These are phyloP conservation scores for Kandelia obovata DNA, from an alignment of 345 rosid species.

Conservation along the genomic window DNA sequence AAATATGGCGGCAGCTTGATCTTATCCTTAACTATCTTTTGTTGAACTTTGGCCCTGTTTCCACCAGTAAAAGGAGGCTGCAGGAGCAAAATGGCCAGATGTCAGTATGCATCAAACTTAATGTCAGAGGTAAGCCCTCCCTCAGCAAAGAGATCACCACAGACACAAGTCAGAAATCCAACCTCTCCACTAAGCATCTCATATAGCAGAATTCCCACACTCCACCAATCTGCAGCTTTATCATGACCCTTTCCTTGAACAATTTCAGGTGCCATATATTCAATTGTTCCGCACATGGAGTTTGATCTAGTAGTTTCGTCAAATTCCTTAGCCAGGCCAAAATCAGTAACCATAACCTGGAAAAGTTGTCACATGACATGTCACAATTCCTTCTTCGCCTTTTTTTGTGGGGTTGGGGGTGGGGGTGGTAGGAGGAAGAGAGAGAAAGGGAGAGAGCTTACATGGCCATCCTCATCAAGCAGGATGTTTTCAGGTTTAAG, in stretches of 20 bases:
- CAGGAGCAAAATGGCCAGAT: constrained; percentile 4
- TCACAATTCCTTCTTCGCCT: not conserved
- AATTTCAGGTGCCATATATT: constrained; percentile 96
- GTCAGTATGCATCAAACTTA: no score
- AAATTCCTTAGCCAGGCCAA: constrained; percentile 85
- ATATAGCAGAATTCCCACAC: constrained; percentile 76
- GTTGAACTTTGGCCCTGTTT: constrained; percentile 60
- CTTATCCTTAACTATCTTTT: constrained; percentile 78
- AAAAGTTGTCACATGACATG: constrained; percentile 11
- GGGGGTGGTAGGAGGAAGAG: not conserved
- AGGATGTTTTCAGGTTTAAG: constrained; percentile 95
- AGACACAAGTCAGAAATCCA: not conserved
- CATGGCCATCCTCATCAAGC: constrained; percentile 84
- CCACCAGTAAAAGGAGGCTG: constrained; percentile 84
- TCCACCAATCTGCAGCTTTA: constrained; percentile 99
- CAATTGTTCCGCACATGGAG: constrained; percentile 89
- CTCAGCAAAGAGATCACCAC: no score
- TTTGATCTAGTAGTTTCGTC: constrained; percentile 82
- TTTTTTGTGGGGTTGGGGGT: not conserved
- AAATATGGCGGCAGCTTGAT: constrained; percentile 67
- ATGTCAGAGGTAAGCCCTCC: no score
- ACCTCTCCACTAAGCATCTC: constrained; percentile 98
- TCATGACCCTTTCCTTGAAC: constrained; percentile 86
- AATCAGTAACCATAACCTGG: constrained; percentile 79
- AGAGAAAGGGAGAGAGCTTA: constrained; percentile 30